Evolutionary conservation across 176 grass and related monocot species (phyloP).

Genomic region (Musa itinerans): DNA sequence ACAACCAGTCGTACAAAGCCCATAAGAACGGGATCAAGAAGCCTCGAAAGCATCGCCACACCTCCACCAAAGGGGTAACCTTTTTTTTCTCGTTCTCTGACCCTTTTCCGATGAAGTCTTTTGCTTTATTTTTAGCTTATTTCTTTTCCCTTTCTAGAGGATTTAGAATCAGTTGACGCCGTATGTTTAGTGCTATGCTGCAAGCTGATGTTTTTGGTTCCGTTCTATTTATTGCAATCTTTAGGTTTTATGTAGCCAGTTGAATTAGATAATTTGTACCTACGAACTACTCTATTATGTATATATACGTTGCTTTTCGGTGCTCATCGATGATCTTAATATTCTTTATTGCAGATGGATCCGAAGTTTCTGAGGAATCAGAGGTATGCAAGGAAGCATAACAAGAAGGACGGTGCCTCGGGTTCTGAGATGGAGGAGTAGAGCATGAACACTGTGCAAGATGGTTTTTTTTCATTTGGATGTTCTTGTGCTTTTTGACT

Average conservation of each 20-base stretch:
- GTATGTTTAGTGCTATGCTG: too few species aligned
- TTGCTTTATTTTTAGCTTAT: too few species aligned
- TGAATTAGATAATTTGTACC: too few species aligned
- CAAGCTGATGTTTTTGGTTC: neutral
- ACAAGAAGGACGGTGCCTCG: neutral
- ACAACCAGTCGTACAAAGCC: neutral
- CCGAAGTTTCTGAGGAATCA: slow-evolving; percentile 6
- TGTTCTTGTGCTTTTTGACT: too few species aligned
- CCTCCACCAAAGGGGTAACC: slow-evolving; percentile 5
- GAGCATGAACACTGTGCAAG: neutral
- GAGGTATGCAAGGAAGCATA: slow-evolving; percentile 10
- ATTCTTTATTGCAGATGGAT: slow-evolving; percentile 5
- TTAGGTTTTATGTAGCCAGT: too few species aligned
- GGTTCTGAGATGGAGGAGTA: slow-evolving; percentile 13
- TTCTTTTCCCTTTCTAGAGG: too few species aligned
- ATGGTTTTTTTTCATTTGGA: too few species aligned
- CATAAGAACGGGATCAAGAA: neutral
- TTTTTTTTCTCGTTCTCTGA: neutral
- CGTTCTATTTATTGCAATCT: too few species aligned
- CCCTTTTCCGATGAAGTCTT: neutral
- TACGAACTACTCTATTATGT: neutral
- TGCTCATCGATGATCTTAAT: neutral
- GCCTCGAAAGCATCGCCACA: slow-evolving; percentile 1
- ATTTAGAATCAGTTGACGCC: too few species aligned
- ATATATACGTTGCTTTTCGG: neutral